Evolutionary conservation across 2,329 filamentous ascomycete genomes (phyloP).

Genomic region (Fusarium napiforme): DNA sequence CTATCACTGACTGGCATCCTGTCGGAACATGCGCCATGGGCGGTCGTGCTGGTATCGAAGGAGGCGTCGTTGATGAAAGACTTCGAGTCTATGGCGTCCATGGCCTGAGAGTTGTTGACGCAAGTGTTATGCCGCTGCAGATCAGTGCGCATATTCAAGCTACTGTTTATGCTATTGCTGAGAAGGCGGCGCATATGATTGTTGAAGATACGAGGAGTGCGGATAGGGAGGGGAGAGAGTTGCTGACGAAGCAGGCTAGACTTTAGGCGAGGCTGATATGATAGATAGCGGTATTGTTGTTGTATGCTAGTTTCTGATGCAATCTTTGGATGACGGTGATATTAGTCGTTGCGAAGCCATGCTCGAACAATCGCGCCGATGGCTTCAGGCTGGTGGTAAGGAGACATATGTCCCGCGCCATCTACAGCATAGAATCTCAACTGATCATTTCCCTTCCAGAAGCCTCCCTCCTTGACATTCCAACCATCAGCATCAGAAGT

Average conservation of each 20-base stretch:
- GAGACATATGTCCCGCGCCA: constrained; percentile 20
- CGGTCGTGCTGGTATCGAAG: constrained; percentile 43
- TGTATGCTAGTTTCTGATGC: too few species aligned
- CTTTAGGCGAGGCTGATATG: neutral
- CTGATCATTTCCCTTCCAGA: constrained; percentile 24
- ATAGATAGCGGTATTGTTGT: neutral
- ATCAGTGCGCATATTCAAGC: constrained; percentile 47
- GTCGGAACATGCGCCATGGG: constrained; percentile 52
- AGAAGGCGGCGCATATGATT: constrained; percentile 45
- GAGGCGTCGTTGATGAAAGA: constrained; percentile 47
- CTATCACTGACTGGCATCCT: constrained; percentile 54
- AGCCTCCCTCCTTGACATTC: constrained; percentile 2
- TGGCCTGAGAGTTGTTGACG: constrained; percentile 45
- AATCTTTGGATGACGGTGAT: fast-evolving
- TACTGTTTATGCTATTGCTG: constrained; percentile 52
- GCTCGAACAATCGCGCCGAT: constrained; percentile 4
- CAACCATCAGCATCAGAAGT: neutral
- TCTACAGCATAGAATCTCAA: constrained; percentile 29
- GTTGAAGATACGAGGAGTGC: constrained; percentile 23
- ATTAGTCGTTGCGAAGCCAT: constrained; percentile 13
- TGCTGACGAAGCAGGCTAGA: neutral
- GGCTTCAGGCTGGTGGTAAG: constrained; percentile 22
- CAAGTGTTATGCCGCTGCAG: constrained; percentile 47
- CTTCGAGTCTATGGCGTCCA: constrained; percentile 47
- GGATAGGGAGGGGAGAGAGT: neutral